phyloP scores from a whole-genome alignment of 1,284 basidiomycete species.

The Irpex sp. region DNA sequence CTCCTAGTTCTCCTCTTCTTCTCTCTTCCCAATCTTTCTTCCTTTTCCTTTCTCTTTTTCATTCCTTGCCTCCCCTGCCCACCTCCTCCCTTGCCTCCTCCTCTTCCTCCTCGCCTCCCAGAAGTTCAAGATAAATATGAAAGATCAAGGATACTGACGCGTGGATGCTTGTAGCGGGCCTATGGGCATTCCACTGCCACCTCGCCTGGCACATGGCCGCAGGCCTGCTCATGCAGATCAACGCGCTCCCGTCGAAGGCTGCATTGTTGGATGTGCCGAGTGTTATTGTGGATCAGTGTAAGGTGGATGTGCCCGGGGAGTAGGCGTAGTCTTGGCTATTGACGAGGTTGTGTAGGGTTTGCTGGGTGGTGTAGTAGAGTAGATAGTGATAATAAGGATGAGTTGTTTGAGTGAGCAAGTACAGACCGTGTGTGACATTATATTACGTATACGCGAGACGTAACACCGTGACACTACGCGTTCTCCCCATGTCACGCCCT shows the following conservation, averaged over 20 bases:
- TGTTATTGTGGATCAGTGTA: constrained; percentile 30
- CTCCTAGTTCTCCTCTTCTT: neutral
- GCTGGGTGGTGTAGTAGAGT: neutral
- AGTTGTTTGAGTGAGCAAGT: no score
- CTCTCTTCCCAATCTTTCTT: neutral
- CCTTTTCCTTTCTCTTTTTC: neutral
- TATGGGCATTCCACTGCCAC: constrained; percentile 36
- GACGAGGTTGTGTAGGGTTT: neutral
- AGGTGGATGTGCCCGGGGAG: neutral
- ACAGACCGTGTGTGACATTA: no score
- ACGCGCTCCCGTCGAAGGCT: constrained; percentile 25
- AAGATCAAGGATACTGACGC: no score
- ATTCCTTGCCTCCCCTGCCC: no score
- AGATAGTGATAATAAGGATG: no score
- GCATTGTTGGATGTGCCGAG: constrained; percentile 28
- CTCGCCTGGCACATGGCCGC: constrained; percentile 36
- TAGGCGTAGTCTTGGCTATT: neutral
- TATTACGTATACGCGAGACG: no score
- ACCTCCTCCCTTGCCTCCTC: no score
- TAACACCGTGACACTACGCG: no score
- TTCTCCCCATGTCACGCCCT: no score
- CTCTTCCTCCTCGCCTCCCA: no score
- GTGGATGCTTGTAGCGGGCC: constrained; percentile 18
- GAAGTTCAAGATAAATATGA: no score
- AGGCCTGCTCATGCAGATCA: constrained; percentile 34